Evolutionary conservation across 2,329 filamentous ascomycete genomes (phyloP), one percentile per base, ranked within the genome.

Genomic region (Colletotrichum horii): DNA sequence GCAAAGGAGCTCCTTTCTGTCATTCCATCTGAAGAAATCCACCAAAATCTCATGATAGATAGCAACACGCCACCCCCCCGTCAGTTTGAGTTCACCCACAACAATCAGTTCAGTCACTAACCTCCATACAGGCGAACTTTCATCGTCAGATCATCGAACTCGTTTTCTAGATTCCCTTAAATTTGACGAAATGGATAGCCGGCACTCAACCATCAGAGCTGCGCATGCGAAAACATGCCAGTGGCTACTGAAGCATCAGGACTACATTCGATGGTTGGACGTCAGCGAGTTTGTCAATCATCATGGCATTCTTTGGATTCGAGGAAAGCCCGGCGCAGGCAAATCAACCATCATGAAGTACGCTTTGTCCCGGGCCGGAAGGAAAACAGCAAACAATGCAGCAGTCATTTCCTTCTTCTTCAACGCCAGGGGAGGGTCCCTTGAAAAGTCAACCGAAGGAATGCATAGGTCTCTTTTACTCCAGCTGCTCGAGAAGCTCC

Each of bases 271-370:
- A 3, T 89, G 87, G 87, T 78, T 84, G 8, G 78, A 86, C 61
- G 30, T 68, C 0, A 19, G 6, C 4, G 30, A 67, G 9, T 26
- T 67, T 2, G 15, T 34, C 3, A 79, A 81, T 3, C 82, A 87
- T 43, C 74, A 81, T 32, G 86, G 86, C 7, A 83, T 89, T 38
- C 76, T 89, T 1, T 89, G 87, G 87, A 86, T 89, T 34, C 84
- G 84, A 60, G 88, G 88, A 0, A 88, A 88, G 14, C 84, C 86
- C 1, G 87, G 87, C 0, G 81, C 83, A 2, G 85, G 87, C 0
- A 90, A 90, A 70, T 90, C 85, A 0, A 88, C 85, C 0, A 70
- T 88, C 5, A 88, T 89, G 84, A 89, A 88, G 65, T 87, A 85
- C 79, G 1, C 67, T 75, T 26, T 58, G 38, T 8, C 52, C 64